phyloP scores from a whole-genome alignment of 805 yeast species.

The Cyberlindnera japonica region DNA sequence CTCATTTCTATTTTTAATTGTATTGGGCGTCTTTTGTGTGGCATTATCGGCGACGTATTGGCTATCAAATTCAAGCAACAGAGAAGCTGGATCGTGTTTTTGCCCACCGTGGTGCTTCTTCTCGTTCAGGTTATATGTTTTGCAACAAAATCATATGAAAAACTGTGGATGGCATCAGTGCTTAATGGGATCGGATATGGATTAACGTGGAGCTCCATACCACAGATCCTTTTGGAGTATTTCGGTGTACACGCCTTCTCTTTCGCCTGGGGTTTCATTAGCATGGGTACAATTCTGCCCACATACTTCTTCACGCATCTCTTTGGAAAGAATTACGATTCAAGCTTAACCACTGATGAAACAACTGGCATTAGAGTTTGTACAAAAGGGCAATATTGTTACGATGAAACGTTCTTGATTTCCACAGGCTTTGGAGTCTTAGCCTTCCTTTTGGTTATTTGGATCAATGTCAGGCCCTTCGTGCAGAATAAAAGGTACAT shows the following conservation, averaged over 20 bases:
- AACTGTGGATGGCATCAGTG: constrained; percentile 49
- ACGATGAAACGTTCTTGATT: constrained; percentile 38
- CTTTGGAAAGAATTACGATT: constrained; percentile 64
- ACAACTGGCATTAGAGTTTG: constrained; percentile 19
- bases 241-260: constrained; percentile 69
- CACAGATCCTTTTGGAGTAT: constrained; percentile 70
- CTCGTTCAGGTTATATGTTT: constrained; percentile 50
- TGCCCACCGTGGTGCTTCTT: constrained; percentile 47
- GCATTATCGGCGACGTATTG: constrained; percentile 60
- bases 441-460: constrained; percentile 12
- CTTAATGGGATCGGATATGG: constrained; percentile 72
- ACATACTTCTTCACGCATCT: constrained; percentile 55
- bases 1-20: constrained; percentile 66
- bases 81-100: constrained; percentile 50
- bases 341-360: constrained; percentile 27
- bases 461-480: constrained; percentile 18
- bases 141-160: constrained; percentile 29
- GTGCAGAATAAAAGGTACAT: constrained; percentile 5
- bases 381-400: constrained; percentile 29
- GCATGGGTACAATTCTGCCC: constrained; percentile 62
- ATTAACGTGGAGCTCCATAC: constrained; percentile 64
- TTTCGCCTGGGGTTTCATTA: constrained; percentile 70
- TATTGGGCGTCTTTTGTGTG: constrained; percentile 60
- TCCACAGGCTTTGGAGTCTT: constrained; percentile 31
- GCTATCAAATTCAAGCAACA: constrained; percentile 42